A percentile compares a stretch with the other conserved stretches of the same genome.
Conservation (phyloP, 2,329 filamentous ascomycete species). For the Fusarium buharicum region DNA sequence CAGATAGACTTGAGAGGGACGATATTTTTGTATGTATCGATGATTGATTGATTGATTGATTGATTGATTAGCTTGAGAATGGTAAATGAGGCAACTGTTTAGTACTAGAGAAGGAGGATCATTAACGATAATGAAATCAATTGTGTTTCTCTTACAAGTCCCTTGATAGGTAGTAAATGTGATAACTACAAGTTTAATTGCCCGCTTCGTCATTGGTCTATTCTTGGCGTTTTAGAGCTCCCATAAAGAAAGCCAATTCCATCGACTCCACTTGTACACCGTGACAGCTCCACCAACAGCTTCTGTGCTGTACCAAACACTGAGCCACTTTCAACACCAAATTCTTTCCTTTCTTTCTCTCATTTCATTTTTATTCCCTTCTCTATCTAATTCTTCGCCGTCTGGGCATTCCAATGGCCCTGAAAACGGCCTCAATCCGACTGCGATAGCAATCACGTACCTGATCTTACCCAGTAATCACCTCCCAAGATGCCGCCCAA, state of each 20-base stretch:
- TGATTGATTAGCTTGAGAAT: conserved; percentile 34
- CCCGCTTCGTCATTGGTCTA: conserved; percentile 19
- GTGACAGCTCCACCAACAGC: conserved; percentile 38
- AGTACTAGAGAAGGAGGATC: conserved; percentile 29
- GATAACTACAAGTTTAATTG: too few relatives aligned
- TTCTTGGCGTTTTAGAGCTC: conserved; percentile 11
- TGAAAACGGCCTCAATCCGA: conserved; percentile 19
- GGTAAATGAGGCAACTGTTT: conserved; percentile 23
- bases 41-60: conserved; percentile 38
- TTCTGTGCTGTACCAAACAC: conserved; percentile 18
- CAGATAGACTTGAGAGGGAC: conserved; percentile 43
- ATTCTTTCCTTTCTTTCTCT: conserved; percentile 2
- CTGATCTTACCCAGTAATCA: conserved; percentile 15
- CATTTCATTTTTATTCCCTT: conserved; percentile 9
- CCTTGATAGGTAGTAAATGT: background rate
- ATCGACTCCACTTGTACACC: conserved; percentile 22
- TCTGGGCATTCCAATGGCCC: conserved; percentile 45
- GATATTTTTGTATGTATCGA: conserved; percentile 34
- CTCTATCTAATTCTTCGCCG: conserved; percentile 19
- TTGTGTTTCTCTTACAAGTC: conserved; percentile 3
- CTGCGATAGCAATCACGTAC: conserved; percentile 27
- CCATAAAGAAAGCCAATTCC: conserved; percentile 5
- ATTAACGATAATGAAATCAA: conserved; percentile 29
- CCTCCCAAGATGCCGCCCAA: conserved; percentile 44
- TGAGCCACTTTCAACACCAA: conserved; percentile 27